These are phyloP conservation scores for Rhizophora mangle DNA, from an alignment of 345 rosid genomes.

Conservation along the genomic window DNA sequence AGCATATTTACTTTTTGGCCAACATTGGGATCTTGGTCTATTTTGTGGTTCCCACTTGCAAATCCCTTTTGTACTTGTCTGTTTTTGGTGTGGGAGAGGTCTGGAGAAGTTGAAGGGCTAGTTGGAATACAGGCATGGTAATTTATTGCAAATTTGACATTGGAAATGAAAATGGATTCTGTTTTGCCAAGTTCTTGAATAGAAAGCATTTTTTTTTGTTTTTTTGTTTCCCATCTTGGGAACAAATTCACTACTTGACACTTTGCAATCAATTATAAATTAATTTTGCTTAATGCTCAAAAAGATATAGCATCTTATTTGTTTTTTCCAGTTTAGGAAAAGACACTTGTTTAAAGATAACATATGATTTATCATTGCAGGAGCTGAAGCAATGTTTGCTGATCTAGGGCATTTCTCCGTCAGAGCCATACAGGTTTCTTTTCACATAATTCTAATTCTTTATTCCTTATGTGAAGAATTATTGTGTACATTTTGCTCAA, in stretches of 20 bases:
- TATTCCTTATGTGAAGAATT: conserved; percentile 10
- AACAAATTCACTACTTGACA: no score
- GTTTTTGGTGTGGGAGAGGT: background rate
- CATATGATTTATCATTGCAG: conserved; percentile 34
- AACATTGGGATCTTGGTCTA: background rate
- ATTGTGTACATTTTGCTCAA: background rate
- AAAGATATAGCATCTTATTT: no score
- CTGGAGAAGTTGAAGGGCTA: background rate
- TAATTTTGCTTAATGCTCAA: no score
- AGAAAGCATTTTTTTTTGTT: background rate
- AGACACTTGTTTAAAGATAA: background rate
- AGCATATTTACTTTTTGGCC: background rate
- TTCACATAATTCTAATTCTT: conserved; percentile 7
- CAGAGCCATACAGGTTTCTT: conserved; percentile 71
- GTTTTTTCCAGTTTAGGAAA: background rate
- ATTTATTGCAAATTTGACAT: background rate
- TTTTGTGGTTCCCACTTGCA: background rate
- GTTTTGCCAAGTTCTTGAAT: background rate
- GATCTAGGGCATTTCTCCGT: conserved; percentile 98
- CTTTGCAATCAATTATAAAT: no score
- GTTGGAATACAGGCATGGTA: background rate
- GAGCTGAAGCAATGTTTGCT: conserved; percentile 99
- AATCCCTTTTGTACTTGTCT: background rate
- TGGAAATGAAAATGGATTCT: background rate
- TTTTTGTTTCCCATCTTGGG: background rate